These are phyloP conservation scores for Gonium pectorale DNA, from an alignment of 139 green algal genomes.

Conservation along the genomic window DNA sequence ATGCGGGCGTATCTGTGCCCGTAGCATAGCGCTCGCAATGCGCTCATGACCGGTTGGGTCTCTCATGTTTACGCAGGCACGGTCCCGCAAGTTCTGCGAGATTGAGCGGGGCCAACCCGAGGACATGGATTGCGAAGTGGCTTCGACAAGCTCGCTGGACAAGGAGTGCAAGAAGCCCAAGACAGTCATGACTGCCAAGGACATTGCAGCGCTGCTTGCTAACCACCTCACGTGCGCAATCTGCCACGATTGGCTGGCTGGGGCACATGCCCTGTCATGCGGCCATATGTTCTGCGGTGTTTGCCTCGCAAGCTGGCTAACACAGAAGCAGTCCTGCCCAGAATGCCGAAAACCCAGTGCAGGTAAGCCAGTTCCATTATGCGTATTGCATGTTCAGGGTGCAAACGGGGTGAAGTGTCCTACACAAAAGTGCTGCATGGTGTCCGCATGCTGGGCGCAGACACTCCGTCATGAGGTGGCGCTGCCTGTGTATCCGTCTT, in stretches of 20 bases:
- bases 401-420: too few relatives aligned
- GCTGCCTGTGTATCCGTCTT: neutral
- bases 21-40: too few relatives aligned
- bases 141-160: slow-evolving; percentile 20
- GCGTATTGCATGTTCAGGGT: neutral
- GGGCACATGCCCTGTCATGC: slow-evolving; percentile 51
- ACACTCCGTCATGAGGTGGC: neutral
- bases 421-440: too few relatives aligned
- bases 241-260: slow-evolving; percentile 60
- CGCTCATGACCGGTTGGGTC: too few relatives aligned
- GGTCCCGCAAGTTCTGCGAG: slow-evolving; percentile 26
- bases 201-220: slow-evolving; percentile 16
- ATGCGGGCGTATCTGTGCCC: too few relatives aligned
- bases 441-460: neutral
- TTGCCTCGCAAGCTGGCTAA: slow-evolving; percentile 39
- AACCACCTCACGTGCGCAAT: slow-evolving; percentile 60
- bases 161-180: slow-evolving; percentile 44
- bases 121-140: slow-evolving; percentile 38
- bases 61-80: neutral
- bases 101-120: slow-evolving; percentile 26
- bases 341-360: slow-evolving; percentile 52
- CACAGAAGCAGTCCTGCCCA: slow-evolving; percentile 58
- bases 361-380: slow-evolving; percentile 30
- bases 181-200: slow-evolving; percentile 11
- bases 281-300: slow-evolving; percentile 48